These are phyloP conservation scores for Yamadazyma kanchanaburiensis DNA, from an alignment of 1,139 yeast genomes.

Conservation along the genomic window DNA sequence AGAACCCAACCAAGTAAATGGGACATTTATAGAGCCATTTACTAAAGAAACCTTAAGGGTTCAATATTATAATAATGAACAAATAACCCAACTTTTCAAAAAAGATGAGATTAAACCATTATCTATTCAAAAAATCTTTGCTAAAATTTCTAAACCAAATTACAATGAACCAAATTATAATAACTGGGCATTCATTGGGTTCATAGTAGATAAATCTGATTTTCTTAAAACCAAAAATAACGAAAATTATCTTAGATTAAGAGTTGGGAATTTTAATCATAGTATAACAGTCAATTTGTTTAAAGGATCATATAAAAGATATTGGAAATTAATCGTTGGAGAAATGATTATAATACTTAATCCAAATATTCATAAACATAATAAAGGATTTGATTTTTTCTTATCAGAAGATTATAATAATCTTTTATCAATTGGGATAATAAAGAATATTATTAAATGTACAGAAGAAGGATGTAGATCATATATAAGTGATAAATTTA, in stretches of 20 bases:
- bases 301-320: conserved; percentile 63
- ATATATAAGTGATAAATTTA: conserved; percentile 9
- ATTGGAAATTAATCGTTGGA: conserved; percentile 73
- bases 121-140: conserved; percentile 28
- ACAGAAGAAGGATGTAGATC: conserved; percentile 42
- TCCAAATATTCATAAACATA: conserved; percentile 53
- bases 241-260: conserved; percentile 56
- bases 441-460: conserved; percentile 73
- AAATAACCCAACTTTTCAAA: conserved; percentile 17
- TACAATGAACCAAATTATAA: conserved; percentile 65
- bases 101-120: conserved; percentile 46
- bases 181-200: conserved; percentile 76
- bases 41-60: conserved; percentile 10
- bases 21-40: no score
- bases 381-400: conserved; percentile 53
- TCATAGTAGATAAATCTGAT: conserved; percentile 56
- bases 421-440: conserved; percentile 68
- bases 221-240: conserved; percentile 30
- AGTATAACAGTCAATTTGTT: conserved; percentile 62
- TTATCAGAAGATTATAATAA: conserved; percentile 49
- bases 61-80: conserved; percentile 4
- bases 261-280: conserved; percentile 62
- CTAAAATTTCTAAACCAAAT: conserved; percentile 65
- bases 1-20: conserved; percentile 13
- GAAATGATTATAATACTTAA: conserved; percentile 72